phyloP scores from a whole-genome alignment of 2,329 filamentous ascomycete genomes.

The Xylariales sp. region DNA sequence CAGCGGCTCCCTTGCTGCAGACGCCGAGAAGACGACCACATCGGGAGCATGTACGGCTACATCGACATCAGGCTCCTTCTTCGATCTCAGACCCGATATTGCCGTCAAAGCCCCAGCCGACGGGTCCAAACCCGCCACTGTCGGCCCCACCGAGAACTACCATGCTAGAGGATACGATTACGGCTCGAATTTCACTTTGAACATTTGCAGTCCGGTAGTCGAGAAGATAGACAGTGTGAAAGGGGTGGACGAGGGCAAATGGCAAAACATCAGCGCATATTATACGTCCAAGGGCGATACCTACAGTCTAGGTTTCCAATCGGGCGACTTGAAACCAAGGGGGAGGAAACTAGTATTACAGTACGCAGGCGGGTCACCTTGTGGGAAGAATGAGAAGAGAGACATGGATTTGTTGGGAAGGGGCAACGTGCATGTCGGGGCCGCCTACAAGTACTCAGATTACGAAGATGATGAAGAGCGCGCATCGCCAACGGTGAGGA shows the following conservation, averaged over 20 bases:
- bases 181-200: slow-evolving; percentile 75
- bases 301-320: slow-evolving; percentile 71
- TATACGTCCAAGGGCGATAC: slow-evolving; percentile 62
- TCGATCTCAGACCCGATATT: slow-evolving; percentile 52
- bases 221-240: slow-evolving; percentile 58
- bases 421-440: slow-evolving; percentile 30
- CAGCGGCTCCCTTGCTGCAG: slow-evolving; percentile 27
- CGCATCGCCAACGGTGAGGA: slow-evolving; percentile 15
- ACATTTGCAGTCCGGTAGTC: slow-evolving; percentile 75
- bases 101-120: slow-evolving; percentile 39
- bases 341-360: slow-evolving; percentile 73
- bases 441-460: slow-evolving; percentile 21
- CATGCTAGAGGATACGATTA: slow-evolving; percentile 71
- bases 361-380: slow-evolving; percentile 73
- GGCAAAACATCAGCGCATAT: slow-evolving; percentile 74
- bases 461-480: slow-evolving; percentile 28
- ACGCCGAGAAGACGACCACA: slow-evolving; percentile 36
- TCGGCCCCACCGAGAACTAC: slow-evolving; percentile 45
- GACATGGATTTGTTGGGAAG: slow-evolving; percentile 21
- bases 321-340: slow-evolving; percentile 49
- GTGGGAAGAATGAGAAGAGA: slow-evolving; percentile 44
- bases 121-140: slow-evolving; percentile 34
- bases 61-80: slow-evolving; percentile 53
- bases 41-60: slow-evolving; percentile 50
- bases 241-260: slow-evolving; percentile 57